Evolutionary conservation across 768 basidiomycete species (phyloP), one percentile per base, ranked within the genome.

Genomic region (Amanita phalloides): DNA sequence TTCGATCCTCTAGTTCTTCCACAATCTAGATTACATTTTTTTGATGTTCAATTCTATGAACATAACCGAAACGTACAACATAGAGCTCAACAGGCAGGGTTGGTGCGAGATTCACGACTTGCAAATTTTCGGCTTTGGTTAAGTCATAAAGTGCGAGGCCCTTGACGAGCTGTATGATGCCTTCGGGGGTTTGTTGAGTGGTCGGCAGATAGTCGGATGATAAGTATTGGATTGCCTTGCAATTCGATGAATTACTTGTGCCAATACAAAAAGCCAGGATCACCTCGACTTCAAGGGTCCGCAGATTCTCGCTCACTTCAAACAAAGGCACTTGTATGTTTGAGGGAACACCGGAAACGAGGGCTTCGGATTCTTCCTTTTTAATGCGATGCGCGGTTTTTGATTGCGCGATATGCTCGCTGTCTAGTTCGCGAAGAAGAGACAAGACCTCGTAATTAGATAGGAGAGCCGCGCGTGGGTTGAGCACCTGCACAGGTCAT

Each of bases 81-180:
- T 96, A 94, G 23, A 96, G 79, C 63, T 93, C 90, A 23, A 95
- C 90, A 0, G 82, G 72, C 44, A 81, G 75, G 6, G 79, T 83
- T 1, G 94, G 94, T 0, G 84, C 85, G 4, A 95, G 74, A 61
- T 97, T 96, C n/a, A 90, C 83, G 33, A 96, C 75, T 61, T 94
- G 90, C 3, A 96, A 73, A 61, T 93, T 92, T 72, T 97, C 94
- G 2, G 86, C 81, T 59, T 94, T 96, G 1, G 92, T 94, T 55
- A 97, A 70, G 32, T 77, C 74, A 56, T 81, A 86, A 17, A 78
- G 69, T 2, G 78, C 76, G 8, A 97, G 78, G 36, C 71, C 71
- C 52, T 79, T 77, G 14, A 86, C 79, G 10, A 96, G 80, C 51
- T 71, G 70, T 0, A 78, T 66, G 51, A 95, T 78, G 10, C 79